Evolutionary conservation across 192 early-diverging fungal species (phyloP).

Genomic region (Rhizophlyctis rosea): DNA sequence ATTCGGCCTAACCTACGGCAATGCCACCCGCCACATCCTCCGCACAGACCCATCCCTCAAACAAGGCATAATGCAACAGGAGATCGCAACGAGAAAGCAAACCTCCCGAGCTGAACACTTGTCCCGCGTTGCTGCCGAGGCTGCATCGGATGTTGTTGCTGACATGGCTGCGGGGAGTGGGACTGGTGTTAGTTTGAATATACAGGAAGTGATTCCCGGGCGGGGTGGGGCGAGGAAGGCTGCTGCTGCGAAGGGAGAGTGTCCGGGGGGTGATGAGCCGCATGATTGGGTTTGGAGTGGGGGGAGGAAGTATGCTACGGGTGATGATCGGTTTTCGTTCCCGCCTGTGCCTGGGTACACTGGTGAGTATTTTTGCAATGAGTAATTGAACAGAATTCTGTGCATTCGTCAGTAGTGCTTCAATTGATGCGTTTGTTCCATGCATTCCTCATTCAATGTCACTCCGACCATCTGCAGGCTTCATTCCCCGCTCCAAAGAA

Average conservation of each 20-base stretch:
- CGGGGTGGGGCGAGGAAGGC: too few species aligned
- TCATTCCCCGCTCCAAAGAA: constrained; percentile 53
- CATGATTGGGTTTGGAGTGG: constrained; percentile 43
- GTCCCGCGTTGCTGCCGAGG: too few species aligned
- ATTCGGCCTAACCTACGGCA: constrained; percentile 54
- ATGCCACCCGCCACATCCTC: constrained; percentile 51
- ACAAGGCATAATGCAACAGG: constrained; percentile 44
- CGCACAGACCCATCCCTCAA: constrained; percentile 51
- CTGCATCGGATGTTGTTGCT: too few species aligned
- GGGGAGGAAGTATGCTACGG: constrained; percentile 45
- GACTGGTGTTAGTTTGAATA: too few species aligned
- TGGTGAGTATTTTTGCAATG: too few species aligned
- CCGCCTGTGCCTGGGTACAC: constrained; percentile 60
- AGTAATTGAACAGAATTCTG: too few species aligned
- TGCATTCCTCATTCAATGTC: too few species aligned
- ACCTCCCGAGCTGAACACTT: background rate
- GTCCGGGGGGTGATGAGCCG: constrained; percentile 10
- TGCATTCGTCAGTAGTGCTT: too few species aligned
- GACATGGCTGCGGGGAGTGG: background rate
- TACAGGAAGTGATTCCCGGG: too few species aligned
- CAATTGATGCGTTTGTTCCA: too few species aligned
- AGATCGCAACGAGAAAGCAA: constrained; percentile 20
- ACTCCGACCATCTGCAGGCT: too few species aligned
- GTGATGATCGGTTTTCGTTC: constrained; percentile 54
- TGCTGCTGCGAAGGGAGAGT: background rate